A percentile compares a stretch with the other conserved stretches of the same genome.
These are phyloP conservation scores for Yamadazyma conglobata DNA, from an alignment of 1,139 yeast species.

Conservation along the genomic window DNA sequence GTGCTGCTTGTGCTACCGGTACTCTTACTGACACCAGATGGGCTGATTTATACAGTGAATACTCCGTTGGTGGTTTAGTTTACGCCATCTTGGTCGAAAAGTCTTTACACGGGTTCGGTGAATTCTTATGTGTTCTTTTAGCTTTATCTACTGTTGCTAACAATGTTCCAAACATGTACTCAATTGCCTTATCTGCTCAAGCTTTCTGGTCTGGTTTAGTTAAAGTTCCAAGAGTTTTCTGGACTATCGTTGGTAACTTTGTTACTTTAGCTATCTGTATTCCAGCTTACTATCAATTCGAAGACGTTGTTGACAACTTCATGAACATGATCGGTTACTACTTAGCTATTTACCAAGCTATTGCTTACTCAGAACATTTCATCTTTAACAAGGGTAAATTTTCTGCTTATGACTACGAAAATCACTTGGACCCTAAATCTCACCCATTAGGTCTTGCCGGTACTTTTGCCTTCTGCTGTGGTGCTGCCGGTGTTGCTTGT, in stretches of 20 bases:
- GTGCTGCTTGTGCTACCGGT: conserved; percentile 86
- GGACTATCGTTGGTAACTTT: conserved; percentile 77
- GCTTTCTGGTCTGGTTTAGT: conserved; percentile 72
- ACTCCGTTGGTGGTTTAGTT: conserved; percentile 78
- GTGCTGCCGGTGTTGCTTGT: conserved; percentile 78
- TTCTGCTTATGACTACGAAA: conserved; percentile 58
- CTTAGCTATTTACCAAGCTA: conserved; percentile 78
- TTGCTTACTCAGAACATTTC: conserved; percentile 74
- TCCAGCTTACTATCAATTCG: conserved; percentile 79
- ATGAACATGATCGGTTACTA: conserved; percentile 91
- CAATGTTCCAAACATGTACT: conserved; percentile 90
- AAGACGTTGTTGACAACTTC: conserved; percentile 71
- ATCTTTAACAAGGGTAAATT: conserved; percentile 63
- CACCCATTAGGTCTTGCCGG: conserved; percentile 82
- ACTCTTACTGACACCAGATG: conserved; percentile 43
- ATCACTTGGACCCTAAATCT: conserved; percentile 51
- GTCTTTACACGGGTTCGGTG: conserved; percentile 84
- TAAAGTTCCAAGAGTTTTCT: conserved; percentile 72
- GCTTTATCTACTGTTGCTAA: conserved; percentile 85
- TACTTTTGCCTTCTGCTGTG: conserved; percentile 70
- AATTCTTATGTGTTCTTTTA: conserved; percentile 79
- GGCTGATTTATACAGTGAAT: conserved; percentile 47
- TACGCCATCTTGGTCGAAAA: conserved; percentile 73
- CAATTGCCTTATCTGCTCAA: conserved; percentile 82
- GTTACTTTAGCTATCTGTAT: conserved; percentile 81